A percentile compares a stretch with the other conserved stretches of the same genome.
Evolutionary conservation across 2,329 filamentous ascomycete species (phyloP).

Genomic region (Beauveria asiatica): DNA sequence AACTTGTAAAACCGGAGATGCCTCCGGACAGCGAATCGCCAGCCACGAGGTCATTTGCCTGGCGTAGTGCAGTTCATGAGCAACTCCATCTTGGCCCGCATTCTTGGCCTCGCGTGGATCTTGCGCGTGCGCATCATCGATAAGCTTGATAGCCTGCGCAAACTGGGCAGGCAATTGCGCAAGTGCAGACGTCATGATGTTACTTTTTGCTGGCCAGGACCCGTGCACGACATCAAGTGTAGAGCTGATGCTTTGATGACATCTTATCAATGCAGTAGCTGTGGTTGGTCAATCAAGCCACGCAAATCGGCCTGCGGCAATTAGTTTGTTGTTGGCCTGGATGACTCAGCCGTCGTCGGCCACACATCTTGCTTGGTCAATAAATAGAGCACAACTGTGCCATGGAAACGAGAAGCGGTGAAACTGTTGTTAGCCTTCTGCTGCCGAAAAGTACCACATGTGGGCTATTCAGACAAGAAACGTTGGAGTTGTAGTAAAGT

Average conservation of each 20-base stretch:
- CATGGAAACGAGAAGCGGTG: no score
- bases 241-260: not conserved
- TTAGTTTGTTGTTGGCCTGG: not conserved
- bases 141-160: constrained; percentile 50
- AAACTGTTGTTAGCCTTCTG: no score
- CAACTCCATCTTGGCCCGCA: constrained; percentile 35
- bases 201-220: not conserved
- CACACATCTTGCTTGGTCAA: not conserved
- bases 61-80: constrained; percentile 79
- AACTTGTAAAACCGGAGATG: constrained; percentile 59
- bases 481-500: no score
- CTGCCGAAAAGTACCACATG: no score
- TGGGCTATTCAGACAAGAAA: no score
- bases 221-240: not conserved
- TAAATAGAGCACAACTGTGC: not conserved
- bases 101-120: constrained; percentile 23
- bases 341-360: not conserved
- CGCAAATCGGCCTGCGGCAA: not conserved
- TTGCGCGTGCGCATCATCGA: constrained; percentile 54
- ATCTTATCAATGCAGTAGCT: not conserved
- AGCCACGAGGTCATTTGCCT: constrained; percentile 72
- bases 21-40: constrained; percentile 45
- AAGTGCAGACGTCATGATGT: constrained; percentile 12
- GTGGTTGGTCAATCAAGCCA: not conserved
- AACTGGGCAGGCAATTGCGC: constrained; percentile 32